Evolutionary conservation across 2,329 filamentous ascomycete species (phyloP).

Genomic region (Dothiorella sarmentorum): DNA sequence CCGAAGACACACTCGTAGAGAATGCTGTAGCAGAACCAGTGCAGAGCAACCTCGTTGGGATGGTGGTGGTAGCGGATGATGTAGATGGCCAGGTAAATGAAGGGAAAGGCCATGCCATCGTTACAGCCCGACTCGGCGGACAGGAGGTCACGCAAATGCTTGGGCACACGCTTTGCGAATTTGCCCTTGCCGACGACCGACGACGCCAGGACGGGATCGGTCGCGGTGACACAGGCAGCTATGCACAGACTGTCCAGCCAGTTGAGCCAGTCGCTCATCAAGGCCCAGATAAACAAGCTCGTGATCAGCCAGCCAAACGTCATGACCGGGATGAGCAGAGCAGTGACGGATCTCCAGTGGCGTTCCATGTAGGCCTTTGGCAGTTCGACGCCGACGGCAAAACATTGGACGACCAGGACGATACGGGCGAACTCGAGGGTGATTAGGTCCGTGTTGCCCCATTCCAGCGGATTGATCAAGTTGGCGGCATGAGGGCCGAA

Average conservation of each 20-base stretch:
- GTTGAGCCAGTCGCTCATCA: slow-evolving; percentile 67
- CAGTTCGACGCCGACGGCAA: slow-evolving; percentile 85
- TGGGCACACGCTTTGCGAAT: slow-evolving; percentile 94
- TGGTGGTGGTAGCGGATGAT: slow-evolving; percentile 76
- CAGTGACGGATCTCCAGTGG: slow-evolving; percentile 89
- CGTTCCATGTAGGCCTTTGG: slow-evolving; percentile 95
- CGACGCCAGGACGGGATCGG: slow-evolving; percentile 92
- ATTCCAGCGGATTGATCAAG: slow-evolving; percentile 69
- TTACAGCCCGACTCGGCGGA: slow-evolving; percentile 98
- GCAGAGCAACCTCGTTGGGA: slow-evolving; percentile 65
- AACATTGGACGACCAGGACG: slow-evolving; percentile 87
- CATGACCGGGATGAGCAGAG: slow-evolving; percentile 93
- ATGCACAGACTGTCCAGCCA: slow-evolving; percentile 89
- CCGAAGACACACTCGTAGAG: slow-evolving; percentile 96
- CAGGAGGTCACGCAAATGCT: slow-evolving; percentile 90
- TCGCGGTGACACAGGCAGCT: slow-evolving; percentile 93
- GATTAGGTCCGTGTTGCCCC: slow-evolving; percentile 82
- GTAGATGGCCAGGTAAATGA: slow-evolving; percentile 89
- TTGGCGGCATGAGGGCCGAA: slow-evolving; percentile 83
- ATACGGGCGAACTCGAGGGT: slow-evolving; percentile 88
- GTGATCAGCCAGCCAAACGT: slow-evolving; percentile 92
- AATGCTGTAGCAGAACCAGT: slow-evolving; percentile 87
- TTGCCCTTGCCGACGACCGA: slow-evolving; percentile 99
- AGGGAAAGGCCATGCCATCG: slow-evolving; percentile 99
- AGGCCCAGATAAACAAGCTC: slow-evolving; percentile 91